Percentiles rank a stretch among this genome's conserved stretches.
Evolutionary conservation across 441 rosid species (phyloP).

Genomic region (Arabidopsis lyrata): DNA sequence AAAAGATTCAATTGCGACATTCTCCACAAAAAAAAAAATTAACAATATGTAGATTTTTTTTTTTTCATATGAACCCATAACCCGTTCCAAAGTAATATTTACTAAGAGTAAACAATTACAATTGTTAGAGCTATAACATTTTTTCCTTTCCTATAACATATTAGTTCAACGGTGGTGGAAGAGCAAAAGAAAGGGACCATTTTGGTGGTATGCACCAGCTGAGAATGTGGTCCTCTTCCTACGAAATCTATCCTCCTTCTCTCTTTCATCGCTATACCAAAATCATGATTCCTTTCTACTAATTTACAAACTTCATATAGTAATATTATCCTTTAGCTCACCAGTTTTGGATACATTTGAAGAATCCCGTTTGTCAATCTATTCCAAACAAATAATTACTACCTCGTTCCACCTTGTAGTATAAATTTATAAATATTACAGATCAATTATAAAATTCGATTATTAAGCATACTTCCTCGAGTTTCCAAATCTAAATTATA

Average conservation of each 20-base stretch:
- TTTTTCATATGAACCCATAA: not conserved
- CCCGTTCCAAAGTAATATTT: not conserved
- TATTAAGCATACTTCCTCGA: not conserved
- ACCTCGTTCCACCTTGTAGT: not conserved
- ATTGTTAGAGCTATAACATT: not conserved
- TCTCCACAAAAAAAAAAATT: too few relatives aligned
- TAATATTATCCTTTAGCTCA: constrained; percentile 28
- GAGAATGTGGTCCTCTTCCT: constrained; percentile 40
- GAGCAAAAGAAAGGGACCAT: constrained; percentile 40
- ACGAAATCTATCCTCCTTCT: constrained; percentile 25
- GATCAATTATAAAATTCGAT: not conserved
- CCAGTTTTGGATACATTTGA: constrained; percentile 3
- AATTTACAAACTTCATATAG: constrained; percentile 22
- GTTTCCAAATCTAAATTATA: not conserved
- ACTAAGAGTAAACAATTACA: not conserved
- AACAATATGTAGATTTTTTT: not conserved
- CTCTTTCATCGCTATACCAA: constrained; percentile 31
- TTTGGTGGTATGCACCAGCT: constrained; percentile 35
- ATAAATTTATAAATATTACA: not conserved
- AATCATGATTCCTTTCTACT: constrained; percentile 28
- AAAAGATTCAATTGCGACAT: too few relatives aligned
- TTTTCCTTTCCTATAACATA: not conserved
- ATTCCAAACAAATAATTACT: not conserved
- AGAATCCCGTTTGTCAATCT: not conserved
- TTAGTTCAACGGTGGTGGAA: constrained; percentile 5